Conservation (phyloP, 805 yeast species). For the Candida peoriensis region DNA sequence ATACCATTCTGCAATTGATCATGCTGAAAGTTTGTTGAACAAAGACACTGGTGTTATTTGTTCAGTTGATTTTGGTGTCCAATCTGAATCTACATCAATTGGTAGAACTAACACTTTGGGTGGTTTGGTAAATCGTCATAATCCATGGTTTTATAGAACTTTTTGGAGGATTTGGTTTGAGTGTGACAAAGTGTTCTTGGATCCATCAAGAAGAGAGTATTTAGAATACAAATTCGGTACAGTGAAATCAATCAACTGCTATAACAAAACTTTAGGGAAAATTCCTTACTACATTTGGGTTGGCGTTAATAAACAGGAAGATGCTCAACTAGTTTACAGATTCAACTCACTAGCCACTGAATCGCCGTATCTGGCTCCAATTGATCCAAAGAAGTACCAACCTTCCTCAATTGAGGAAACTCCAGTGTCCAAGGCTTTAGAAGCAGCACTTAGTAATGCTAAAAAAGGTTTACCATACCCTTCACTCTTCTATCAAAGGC, state of each 20-base stretch:
- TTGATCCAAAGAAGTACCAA: slow-evolving; percentile 20
- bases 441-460: slow-evolving; percentile 62
- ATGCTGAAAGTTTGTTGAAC: slow-evolving; percentile 47
- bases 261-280: slow-evolving; percentile 60
- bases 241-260: slow-evolving; percentile 63
- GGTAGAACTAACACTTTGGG: slow-evolving; percentile 75
- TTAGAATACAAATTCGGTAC: slow-evolving; percentile 82
- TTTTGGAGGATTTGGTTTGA: slow-evolving; percentile 90
- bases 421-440: slow-evolving; percentile 64
- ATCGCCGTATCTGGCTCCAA: slow-evolving; percentile 74
- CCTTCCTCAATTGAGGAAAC: slow-evolving; percentile 18
- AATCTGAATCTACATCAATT: slow-evolving; percentile 53
- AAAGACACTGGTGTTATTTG: slow-evolving; percentile 56
- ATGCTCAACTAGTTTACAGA: slow-evolving; percentile 43
- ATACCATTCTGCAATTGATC: slow-evolving; percentile 73
- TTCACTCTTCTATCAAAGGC: slow-evolving; percentile 71
- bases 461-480: slow-evolving; percentile 72
- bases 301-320: slow-evolving; percentile 60
- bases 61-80: slow-evolving; percentile 79
- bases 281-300: slow-evolving; percentile 84
- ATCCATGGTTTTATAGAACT: slow-evolving; percentile 71
- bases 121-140: slow-evolving; percentile 65
- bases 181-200: slow-evolving; percentile 73
- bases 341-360: slow-evolving; percentile 74
- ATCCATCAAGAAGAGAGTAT: slow-evolving; percentile 77